A percentile compares a stretch with the other conserved stretches of the same genome.
Evolutionary conservation across 192 early-diverging fungal species (phyloP).

Genomic region (Backusella tarrabulga): DNA sequence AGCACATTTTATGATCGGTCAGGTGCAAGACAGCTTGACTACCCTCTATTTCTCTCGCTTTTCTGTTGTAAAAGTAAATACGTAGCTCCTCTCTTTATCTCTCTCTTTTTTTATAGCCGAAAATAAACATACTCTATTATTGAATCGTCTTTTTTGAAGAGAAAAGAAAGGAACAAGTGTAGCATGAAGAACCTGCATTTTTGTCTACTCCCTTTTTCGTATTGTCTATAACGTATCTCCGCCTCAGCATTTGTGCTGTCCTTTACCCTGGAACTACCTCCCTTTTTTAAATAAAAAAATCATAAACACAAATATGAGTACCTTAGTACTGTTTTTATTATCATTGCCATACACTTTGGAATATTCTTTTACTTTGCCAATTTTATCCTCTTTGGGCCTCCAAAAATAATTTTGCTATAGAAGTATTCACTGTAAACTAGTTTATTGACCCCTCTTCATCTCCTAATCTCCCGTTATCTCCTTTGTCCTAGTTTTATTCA

Average conservation of each 20-base stretch:
- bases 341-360: not conserved
- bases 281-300: not conserved
- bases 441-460: not conserved
- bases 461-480: not conserved
- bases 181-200: not conserved
- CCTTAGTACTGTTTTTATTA: not conserved
- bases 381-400: not conserved
- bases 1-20: not conserved
- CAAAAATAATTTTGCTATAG: not conserved
- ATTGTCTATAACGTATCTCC: not conserved
- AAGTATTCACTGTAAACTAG: not conserved
- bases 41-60: no score
- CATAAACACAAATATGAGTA: no score
- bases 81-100: not conserved
- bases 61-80: not conserved
- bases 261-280: not conserved
- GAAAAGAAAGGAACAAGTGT: not conserved
- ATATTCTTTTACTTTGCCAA: not conserved
- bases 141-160: not conserved
- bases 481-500: not conserved
- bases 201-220: not conserved
- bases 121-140: not conserved
- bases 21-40: not conserved
- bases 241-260: not conserved
- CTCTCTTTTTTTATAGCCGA: not conserved